phyloP scores from a whole-genome alignment of 2,329 filamentous ascomycete genomes.

The Fusarium ramigenum region DNA sequence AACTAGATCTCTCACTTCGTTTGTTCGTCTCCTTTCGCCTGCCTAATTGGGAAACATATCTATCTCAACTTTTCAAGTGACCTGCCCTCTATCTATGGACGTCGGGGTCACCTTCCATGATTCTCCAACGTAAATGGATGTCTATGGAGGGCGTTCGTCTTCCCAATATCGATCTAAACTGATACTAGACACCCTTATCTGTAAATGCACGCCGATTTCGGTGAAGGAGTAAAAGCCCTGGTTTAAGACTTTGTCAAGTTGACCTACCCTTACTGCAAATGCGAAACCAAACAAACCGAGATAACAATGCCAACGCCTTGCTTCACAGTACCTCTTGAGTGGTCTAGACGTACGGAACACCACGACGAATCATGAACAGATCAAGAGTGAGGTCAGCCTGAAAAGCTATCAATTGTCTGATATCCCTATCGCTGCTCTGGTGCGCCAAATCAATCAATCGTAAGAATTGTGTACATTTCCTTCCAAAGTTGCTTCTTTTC shows the following conservation, averaged over 20 bases:
- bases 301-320: constrained; percentile 30
- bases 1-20: constrained; percentile 7
- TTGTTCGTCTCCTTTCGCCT: constrained; percentile 29
- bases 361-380: background rate
- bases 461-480: constrained; percentile 35
- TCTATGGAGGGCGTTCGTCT: constrained; percentile 1
- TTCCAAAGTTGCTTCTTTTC: constrained; percentile 18
- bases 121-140: background rate
- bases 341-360: background rate
- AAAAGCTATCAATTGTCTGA: constrained; percentile 25
- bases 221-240: background rate
- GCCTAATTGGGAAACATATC: constrained; percentile 25
- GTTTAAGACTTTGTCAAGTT: background rate
- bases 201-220: constrained; percentile 14
- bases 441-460: constrained; percentile 34
- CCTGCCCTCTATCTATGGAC: constrained; percentile 1
- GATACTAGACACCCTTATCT: background rate
- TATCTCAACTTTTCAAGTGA: constrained; percentile 15
- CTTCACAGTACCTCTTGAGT: constrained; percentile 12
- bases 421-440: constrained; percentile 27
- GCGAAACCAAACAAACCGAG: constrained; percentile 7
- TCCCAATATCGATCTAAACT: background rate
- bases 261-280: background rate
- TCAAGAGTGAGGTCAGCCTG: constrained; percentile 5
- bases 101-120: constrained; percentile 6